These are phyloP conservation scores for Gomphus bonarii DNA, from an alignment of 1,284 basidiomycete species.

Conservation along the genomic window DNA sequence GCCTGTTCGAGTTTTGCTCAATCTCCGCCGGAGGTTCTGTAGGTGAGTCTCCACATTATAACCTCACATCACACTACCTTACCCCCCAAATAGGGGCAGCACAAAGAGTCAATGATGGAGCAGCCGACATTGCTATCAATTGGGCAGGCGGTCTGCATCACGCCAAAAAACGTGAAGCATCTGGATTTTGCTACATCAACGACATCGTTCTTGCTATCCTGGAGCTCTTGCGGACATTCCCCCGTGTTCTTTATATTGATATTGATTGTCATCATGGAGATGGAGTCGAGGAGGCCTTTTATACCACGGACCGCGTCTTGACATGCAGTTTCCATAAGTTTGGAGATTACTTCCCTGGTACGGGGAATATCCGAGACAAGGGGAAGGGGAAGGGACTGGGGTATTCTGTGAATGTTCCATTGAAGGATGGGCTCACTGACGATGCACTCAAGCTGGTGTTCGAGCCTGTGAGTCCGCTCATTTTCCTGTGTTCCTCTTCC, in stretches of 20 bases:
- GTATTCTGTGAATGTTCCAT: constrained; percentile 88
- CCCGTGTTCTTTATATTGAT: constrained; percentile 94
- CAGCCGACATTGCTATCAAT: constrained; percentile 90
- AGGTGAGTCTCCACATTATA: constrained; percentile 29
- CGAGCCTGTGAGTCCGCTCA: constrained; percentile 71
- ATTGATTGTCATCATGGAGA: constrained; percentile 99
- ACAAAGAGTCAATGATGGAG: constrained; percentile 69
- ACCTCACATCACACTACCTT: constrained; percentile 29
- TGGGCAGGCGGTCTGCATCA: constrained; percentile 98
- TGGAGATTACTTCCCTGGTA: constrained; percentile 96
- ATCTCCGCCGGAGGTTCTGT: constrained; percentile 91
- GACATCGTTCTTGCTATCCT: constrained; percentile 89
- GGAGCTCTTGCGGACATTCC: constrained; percentile 72
- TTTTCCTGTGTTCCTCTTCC: neutral
- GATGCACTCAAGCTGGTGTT: constrained; percentile 76
- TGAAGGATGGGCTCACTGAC: constrained; percentile 92
- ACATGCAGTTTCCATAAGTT: constrained; percentile 95
- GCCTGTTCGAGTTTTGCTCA: constrained; percentile 97
- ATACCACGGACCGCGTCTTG: constrained; percentile 95
- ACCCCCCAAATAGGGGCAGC: constrained; percentile 74
- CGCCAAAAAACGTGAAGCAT: constrained; percentile 94
- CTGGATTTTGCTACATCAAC: constrained; percentile 96
- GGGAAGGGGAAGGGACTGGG: constrained; percentile 81
- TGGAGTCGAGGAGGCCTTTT: constrained; percentile 98
- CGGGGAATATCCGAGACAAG: constrained; percentile 78